These are phyloP conservation scores for Acanthamoeba castellanii DNA, from an alignment of 208 protist genomes.

Conservation along the genomic window DNA sequence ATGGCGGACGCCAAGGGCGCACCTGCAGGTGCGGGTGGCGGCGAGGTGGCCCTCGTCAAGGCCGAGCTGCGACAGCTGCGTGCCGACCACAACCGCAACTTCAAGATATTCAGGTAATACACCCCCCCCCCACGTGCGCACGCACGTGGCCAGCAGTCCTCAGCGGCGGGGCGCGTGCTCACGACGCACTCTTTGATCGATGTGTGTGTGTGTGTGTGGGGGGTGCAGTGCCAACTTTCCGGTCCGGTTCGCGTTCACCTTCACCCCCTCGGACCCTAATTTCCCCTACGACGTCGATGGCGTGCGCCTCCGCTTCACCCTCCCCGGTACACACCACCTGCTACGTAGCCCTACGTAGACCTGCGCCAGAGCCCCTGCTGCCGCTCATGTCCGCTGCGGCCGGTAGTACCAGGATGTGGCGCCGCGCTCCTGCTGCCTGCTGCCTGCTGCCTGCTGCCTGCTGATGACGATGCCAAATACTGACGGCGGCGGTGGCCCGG, in stretches of 20 bases:
- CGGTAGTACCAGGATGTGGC: no score
- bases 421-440: no score
- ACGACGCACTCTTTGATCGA: no score
- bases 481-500: no score
- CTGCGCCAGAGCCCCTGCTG: no score
- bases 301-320: background rate
- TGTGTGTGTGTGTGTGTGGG: background rate
- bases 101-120: constrained; percentile 27
- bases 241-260: constrained; percentile 33
- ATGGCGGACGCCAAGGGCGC: no score
- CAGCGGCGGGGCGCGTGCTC: no score
- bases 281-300: constrained; percentile 64
- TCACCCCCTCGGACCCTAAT: constrained; percentile 34
- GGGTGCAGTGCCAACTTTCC: constrained; percentile 14
- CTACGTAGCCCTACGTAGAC: background rate
- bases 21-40: background rate
- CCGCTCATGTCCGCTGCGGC: background rate
- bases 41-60: constrained; percentile 53
- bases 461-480: no score
- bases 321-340: background rate
- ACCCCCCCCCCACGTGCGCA: no score
- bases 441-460: background rate
- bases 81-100: constrained; percentile 1
- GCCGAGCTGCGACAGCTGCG: background rate
- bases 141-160: background rate